Evolutionary conservation across 345 rosid genomes (phyloP), one percentile per base, ranked within the genome.

Genomic region (Corymbia maculata): DNA sequence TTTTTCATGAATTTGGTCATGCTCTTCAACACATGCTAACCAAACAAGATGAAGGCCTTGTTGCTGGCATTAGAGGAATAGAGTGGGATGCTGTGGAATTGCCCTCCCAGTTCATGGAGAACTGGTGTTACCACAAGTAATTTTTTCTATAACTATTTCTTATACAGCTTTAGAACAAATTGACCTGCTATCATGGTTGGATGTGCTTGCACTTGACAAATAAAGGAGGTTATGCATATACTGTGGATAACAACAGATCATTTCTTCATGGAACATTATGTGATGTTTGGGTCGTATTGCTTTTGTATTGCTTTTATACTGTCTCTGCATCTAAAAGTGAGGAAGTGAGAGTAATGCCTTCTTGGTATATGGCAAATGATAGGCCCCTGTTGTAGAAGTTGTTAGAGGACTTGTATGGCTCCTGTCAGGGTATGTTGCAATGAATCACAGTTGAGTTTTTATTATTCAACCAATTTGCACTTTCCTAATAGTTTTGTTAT

Each of bases 71-170:
- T 66, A 93, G 98, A 36, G 97, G 96, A 87, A 91, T 97, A 52
- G 99, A 97, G 89, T 96, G 99, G 99, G 99, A 97, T 90, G 99
- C 99, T 42, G 96, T 96, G 90, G 99, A 97, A 90, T 92, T 97
- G 89, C 98, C 98, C 61, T 97, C 99, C 24, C 99, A 97, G 84
- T 97, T 97, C 91, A 97, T 97, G 99, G 98, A 97, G 93, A 97
- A 97, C 87, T 97, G 99, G 99, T 97, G 99, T 92, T 97, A 96
- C 93, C 99, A 96, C 90, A 95, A 97, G 99, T 97, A 87, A 70
- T 88, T 32, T 36, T 90, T 49, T 51, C 26, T 49, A 28, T 22
- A 88, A 17, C 45, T 19, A 75, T 75, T 11, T 42, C 45, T 75
- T 75, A 10, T 19, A 75, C 49, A 42, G 84, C 13, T 42, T 42